Conservation (phyloP, 1,139 yeast genomes). For the Spathaspora sp. region DNA sequence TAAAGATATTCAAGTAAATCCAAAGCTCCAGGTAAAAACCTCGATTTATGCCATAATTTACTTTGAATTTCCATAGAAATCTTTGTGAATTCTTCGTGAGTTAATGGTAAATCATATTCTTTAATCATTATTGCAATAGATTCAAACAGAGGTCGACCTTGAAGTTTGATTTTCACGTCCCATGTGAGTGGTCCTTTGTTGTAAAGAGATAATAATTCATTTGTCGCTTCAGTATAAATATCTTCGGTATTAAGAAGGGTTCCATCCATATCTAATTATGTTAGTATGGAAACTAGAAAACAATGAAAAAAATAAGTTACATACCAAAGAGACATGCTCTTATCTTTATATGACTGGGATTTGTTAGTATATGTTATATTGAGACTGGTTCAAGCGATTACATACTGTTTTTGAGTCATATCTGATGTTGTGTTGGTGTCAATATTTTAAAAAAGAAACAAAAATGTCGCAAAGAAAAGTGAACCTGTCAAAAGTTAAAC, state of each 20-base stretch:
- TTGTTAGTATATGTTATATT: conserved; percentile 5
- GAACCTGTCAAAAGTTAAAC: neutral
- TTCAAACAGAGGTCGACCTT: conserved; percentile 85
- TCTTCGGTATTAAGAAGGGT: conserved; percentile 88
- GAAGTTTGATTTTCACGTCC: conserved; percentile 83
- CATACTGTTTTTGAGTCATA: conserved; percentile 8
- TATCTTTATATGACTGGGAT: conserved; percentile 20
- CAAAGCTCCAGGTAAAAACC: conserved; percentile 81
- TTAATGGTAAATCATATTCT: conserved; percentile 64
- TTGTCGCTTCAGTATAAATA: conserved; percentile 75
- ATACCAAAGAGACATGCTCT: conserved; percentile 86
- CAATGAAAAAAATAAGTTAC: conserved; percentile 20
- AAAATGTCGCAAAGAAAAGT: neutral
- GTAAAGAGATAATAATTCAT: conserved; percentile 60
- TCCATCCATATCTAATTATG: conserved; percentile 81
- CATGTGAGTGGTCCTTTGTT: conserved; percentile 83
- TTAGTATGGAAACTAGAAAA: conserved; percentile 14
- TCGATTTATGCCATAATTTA: conserved; percentile 58
- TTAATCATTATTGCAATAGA: conserved; percentile 62
- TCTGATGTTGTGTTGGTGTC: neutral
- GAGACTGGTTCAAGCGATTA: neutral
- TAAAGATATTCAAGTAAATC: conserved; percentile 59
- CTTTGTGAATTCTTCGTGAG: conserved; percentile 59
- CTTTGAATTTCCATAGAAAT: conserved; percentile 56
- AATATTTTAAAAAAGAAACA: neutral